Evolutionary conservation across 1,284 basidiomycete genomes (phyloP).

Genomic region (Apiotrichum gracile): DNA sequence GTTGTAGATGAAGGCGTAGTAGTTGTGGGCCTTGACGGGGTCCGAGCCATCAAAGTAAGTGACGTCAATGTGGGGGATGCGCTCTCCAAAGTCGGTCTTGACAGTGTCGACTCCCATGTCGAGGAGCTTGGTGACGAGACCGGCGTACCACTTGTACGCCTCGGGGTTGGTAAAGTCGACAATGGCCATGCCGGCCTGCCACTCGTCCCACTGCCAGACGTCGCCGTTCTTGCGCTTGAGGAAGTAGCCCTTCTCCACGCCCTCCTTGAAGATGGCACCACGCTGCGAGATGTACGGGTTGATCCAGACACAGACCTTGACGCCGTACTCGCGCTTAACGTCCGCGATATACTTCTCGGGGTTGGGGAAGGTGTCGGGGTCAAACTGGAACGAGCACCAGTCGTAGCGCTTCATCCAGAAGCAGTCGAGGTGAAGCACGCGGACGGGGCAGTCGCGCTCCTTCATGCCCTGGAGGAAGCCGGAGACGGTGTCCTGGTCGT

Average conservation of each 20-base stretch:
- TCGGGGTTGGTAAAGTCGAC: constrained; percentile 65
- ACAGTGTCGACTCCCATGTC: constrained; percentile 61
- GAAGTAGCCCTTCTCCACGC: constrained; percentile 60
- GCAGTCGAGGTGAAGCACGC: constrained; percentile 71
- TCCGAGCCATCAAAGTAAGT: constrained; percentile 64
- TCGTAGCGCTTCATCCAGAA: constrained; percentile 77
- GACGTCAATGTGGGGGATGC: constrained; percentile 58
- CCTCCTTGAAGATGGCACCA: constrained; percentile 64
- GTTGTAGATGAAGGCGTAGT: constrained; percentile 63
- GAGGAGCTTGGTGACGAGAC: constrained; percentile 57
- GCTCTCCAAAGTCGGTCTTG: constrained; percentile 66
- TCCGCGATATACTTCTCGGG: constrained; percentile 60
- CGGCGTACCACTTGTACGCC: constrained; percentile 61
- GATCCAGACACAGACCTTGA: constrained; percentile 66
- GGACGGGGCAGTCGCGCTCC: constrained; percentile 60
- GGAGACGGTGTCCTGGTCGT: constrained; percentile 62
- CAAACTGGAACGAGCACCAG: constrained; percentile 72
- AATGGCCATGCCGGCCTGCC: constrained; percentile 51
- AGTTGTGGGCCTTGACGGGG: constrained; percentile 47
- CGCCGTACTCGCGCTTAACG: constrained; percentile 63
- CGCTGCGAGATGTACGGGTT: constrained; percentile 52
- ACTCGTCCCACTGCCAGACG: constrained; percentile 59
- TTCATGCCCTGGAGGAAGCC: constrained; percentile 66
- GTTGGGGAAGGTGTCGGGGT: constrained; percentile 67
- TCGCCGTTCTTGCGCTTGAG: constrained; percentile 64